Conservation (phyloP, 192 early-diverging fungal species). For the Cetraspora pellucida region DNA sequence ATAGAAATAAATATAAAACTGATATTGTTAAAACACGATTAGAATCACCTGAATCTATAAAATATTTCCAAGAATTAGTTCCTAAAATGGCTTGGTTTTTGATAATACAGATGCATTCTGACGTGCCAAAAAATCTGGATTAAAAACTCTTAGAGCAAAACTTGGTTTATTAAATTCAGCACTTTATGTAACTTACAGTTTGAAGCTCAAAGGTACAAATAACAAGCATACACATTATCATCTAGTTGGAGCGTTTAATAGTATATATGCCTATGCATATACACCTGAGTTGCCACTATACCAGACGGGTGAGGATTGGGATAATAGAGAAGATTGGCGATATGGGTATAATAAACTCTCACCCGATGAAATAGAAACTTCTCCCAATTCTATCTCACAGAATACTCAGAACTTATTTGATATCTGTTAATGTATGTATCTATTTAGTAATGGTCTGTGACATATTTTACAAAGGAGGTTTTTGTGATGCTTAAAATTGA, state of each 20-base stretch:
- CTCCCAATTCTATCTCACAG: too few relatives aligned
- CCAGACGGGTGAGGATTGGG: background rate
- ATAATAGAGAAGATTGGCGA: background rate
- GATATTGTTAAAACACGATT: background rate
- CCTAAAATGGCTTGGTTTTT: background rate
- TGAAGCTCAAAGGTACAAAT: conserved; percentile 19
- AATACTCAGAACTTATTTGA: too few relatives aligned
- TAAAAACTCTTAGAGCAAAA: background rate
- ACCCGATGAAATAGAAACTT: conserved; percentile 6
- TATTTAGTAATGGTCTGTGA: too few relatives aligned
- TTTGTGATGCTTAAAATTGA: too few relatives aligned
- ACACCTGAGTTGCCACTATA: conserved; percentile 3
- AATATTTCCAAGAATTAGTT: too few relatives aligned
- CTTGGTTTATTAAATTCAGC: conserved; percentile 25
- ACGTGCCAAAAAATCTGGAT: conserved; percentile 15
- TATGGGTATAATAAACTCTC: conserved; percentile 11
- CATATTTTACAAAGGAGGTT: too few relatives aligned
- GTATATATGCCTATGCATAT: background rate
- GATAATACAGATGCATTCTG: conserved; percentile 10
- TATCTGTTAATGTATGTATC: too few relatives aligned
- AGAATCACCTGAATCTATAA: background rate
- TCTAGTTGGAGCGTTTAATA: conserved; percentile 22
- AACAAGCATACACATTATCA: conserved; percentile 10
- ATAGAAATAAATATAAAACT: conserved; percentile 24
- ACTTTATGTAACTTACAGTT: background rate